Percentiles rank a stretch among this genome's conserved stretches.
These are phyloP conservation scores for Quercus parvula DNA, from an alignment of 306 rosid species.

Conservation along the genomic window DNA sequence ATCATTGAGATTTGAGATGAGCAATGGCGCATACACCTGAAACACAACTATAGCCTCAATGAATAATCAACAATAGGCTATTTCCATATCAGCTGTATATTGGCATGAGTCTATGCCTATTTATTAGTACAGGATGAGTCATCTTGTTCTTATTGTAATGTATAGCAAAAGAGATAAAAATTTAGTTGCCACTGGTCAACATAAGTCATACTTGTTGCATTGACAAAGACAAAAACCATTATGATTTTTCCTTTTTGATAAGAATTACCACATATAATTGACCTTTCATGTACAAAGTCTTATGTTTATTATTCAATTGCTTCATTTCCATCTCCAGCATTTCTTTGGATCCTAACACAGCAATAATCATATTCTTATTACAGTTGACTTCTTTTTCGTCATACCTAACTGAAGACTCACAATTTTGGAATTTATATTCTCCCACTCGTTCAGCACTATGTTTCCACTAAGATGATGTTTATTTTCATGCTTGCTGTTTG, in stretches of 20 bases:
- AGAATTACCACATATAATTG: not conserved
- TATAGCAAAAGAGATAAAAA: not conserved
- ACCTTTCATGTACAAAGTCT: not conserved
- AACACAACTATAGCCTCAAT: not conserved
- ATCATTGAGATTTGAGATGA: not conserved
- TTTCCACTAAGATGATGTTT: not conserved
- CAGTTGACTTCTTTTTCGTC: not conserved
- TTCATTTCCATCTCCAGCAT: not conserved
- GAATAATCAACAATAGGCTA: not conserved
- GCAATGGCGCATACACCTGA: not conserved
- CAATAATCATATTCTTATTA: not conserved
- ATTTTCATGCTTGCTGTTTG: not conserved
- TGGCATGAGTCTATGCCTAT: not conserved
- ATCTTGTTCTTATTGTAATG: not conserved
- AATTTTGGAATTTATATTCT: not conserved
- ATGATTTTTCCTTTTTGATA: not conserved
- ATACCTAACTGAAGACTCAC: not conserved
- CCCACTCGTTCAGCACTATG: not conserved
- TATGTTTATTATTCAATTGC: not conserved
- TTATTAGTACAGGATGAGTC: not conserved
- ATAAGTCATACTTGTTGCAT: not conserved
- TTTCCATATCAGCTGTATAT: not conserved
- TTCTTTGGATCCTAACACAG: not conserved
- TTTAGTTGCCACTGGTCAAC: not conserved
- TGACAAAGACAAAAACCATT: not conserved